Evolutionary conservation across 2,329 filamentous ascomycete genomes (phyloP).

Genomic region (Colletotrichum acutatum): DNA sequence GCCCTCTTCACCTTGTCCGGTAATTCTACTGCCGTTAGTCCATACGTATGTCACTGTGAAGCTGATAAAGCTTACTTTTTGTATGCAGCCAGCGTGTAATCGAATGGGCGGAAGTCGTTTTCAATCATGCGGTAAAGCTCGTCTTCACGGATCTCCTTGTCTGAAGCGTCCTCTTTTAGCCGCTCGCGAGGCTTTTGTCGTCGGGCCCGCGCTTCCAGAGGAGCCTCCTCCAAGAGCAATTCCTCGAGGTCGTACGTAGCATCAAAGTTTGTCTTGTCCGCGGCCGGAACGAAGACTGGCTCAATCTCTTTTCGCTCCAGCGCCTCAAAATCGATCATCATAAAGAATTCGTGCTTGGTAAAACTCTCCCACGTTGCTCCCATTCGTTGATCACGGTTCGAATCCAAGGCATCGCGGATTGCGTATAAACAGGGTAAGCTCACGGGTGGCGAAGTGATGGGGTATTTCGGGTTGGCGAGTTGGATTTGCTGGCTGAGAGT

Average conservation of each 20-base stretch:
- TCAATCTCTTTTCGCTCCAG: slow-evolving; percentile 89
- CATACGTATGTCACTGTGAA: not conserved
- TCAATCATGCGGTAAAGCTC: slow-evolving; percentile 96
- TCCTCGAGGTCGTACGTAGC: slow-evolving; percentile 98
- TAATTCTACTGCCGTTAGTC: slow-evolving; percentile 34
- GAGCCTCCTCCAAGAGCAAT: slow-evolving; percentile 91
- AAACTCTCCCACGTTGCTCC: slow-evolving; percentile 90
- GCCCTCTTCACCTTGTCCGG: slow-evolving; percentile 21
- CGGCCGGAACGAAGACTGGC: slow-evolving; percentile 91
- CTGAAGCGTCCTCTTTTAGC: slow-evolving; percentile 92
- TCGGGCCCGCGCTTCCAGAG: slow-evolving; percentile 89
- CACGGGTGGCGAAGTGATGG: slow-evolving; percentile 91
- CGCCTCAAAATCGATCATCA: slow-evolving; percentile 82
- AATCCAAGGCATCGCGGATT: slow-evolving; percentile 84
- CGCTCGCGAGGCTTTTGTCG: slow-evolving; percentile 94
- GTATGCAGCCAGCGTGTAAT: slow-evolving; percentile 88
- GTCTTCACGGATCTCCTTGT: slow-evolving; percentile 93
- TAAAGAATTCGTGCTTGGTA: slow-evolving; percentile 89
- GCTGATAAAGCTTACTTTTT: slow-evolving; percentile 72
- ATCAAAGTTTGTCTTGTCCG: slow-evolving; percentile 99
- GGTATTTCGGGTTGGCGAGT: slow-evolving; percentile 85
- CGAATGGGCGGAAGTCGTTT: slow-evolving; percentile 91
- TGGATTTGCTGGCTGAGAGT: slow-evolving; percentile 83
- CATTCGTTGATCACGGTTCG: slow-evolving; percentile 82
- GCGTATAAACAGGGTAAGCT: slow-evolving; percentile 89